Evolutionary conservation across 2,329 filamentous ascomycete species (phyloP), one percentile per base, ranked within the genome.

Genomic region (Ophiostoma pallidulum): DNA sequence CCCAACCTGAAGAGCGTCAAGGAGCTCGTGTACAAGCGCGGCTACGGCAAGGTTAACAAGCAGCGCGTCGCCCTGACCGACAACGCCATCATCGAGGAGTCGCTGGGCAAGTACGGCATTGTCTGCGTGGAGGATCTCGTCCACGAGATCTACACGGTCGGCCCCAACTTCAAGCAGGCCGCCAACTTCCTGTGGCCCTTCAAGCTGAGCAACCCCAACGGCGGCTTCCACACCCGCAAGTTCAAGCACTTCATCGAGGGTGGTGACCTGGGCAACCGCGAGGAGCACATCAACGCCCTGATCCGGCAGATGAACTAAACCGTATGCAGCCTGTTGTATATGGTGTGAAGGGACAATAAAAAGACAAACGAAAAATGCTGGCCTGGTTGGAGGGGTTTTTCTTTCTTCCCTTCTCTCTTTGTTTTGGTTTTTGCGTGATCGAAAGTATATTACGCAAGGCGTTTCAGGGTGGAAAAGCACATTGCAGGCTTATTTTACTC

Each of bases 161-260:
- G 92, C 68, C 91, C 91, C 77, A 97, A 97, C 84, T 94, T 92
- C 86, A 97, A 96, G 84, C 90, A 96, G 78, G 89, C 87, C 64
- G 81, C 84, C 77, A 98, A 97, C 85, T 97, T 97, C 83, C 76
- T 97, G 60, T 98, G 92, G 92, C 92, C 92, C 67, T 98, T 98
- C 84, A 97, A 98, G 86, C 86, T 98, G 60, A 89, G 82, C 81
- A 96, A 94, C 82, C 92, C 92, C 67, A 97, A 75, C 62, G 92
- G 92, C 70, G 91, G 92, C 58, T 98, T 97, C 88, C 84, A 85
- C 62, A 73, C 85, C 63, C 80, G 92, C 74, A 98, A 97, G 80
- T 97, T 97, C 83, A 92, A 89, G 79, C 90, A 97, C 78, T 97
- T 87, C 77, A 86, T 97, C 56, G 86, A 96, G 79, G 92, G 91